Base-by-base conservation (phyloP, 495 filamentous ascomycete genomes). In the Cladorrhinum samala region DNA sequence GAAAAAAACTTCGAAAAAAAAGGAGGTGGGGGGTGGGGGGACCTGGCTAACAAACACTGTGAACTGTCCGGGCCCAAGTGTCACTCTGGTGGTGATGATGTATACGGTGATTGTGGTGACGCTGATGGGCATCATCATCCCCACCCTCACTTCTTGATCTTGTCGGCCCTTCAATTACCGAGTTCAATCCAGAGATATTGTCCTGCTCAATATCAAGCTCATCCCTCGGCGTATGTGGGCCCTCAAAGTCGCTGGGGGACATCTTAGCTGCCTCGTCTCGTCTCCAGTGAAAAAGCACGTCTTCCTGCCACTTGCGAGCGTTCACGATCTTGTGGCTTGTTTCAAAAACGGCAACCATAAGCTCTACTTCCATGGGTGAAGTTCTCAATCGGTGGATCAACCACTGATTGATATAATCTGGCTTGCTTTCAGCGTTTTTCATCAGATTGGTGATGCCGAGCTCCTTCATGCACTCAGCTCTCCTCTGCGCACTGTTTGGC, bases 361-460 rank as follows among this genome's bases (percentile, higher is more conserved):
- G 62, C 57, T 72, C 68, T 3, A 64, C 70, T 58, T 76, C 71
- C 59, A 76, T 54, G 1, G 71, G 68, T 7, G 64, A 70, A n/a
- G 67, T 57, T 18, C 73, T 69, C 46, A 77, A 65, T 13, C 69
- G 64, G 56, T 76, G 72, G 24, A 76, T 66, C 3, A 77, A 58
- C 74, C 74, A 77, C 44, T 68, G 65, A 53, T 75, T 76, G 57
- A 77, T 70, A 50, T 62, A 74, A 47, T 73, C 69, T 16, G 47
- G 62, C 52, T 66, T 75, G 52, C 64, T 63, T 7, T 61, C 62
- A 3, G 60, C 64, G 7, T 60, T 58, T n/a, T 53, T 46, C 56
- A 71, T 57, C 18, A 69, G 59, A 2, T 50, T 58, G 42, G 45
- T 41, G 53, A 71, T 71, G 2, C 59, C 66, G 1, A 64, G 55